phyloP scores from a whole-genome alignment of 202 grass and related monocot genomes.

The Hordeum pubiflorum region DNA sequence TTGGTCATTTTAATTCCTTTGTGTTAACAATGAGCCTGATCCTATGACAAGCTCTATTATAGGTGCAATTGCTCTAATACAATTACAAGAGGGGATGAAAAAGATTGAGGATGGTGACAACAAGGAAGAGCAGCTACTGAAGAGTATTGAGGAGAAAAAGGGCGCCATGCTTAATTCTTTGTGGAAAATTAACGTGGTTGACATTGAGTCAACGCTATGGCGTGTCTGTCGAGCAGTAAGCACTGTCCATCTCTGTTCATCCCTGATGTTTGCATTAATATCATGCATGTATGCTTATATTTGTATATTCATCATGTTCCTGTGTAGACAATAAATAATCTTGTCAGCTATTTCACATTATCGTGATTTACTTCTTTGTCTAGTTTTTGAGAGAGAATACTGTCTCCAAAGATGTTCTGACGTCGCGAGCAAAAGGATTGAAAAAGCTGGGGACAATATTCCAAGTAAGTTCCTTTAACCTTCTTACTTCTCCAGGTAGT shows the following conservation, averaged over 20 bases:
- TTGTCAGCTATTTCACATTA: not conserved
- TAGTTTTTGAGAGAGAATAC: constrained; percentile 73
- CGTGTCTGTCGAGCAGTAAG: constrained; percentile 83
- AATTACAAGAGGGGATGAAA: constrained; percentile 85
- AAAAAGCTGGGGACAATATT: constrained; percentile 90
- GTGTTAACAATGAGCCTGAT: not conserved
- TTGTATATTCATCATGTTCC: not conserved
- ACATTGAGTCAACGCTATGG: constrained; percentile 74
- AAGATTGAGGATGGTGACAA: constrained; percentile 61
- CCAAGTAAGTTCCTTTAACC: constrained; percentile 50
- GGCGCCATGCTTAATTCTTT: constrained; percentile 77
- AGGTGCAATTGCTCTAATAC: constrained; percentile 82
- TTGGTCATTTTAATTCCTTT: not conserved
- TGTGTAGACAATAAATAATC: not conserved
- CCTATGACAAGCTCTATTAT: not conserved
- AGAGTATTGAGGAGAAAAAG: constrained; percentile 79
- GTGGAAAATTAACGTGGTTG: constrained; percentile 97
- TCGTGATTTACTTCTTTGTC: not conserved
- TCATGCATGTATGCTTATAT: not conserved
- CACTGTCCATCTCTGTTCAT: not conserved
- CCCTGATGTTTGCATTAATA: not conserved
- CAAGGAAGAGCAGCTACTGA: constrained; percentile 49
- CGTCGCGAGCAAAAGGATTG: constrained; percentile 58
- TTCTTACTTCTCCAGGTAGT: not conserved
- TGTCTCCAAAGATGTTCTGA: constrained; percentile 63